phyloP scores from a whole-genome alignment of 805 yeast genomes.

The Wickerhamiella parazyma region DNA sequence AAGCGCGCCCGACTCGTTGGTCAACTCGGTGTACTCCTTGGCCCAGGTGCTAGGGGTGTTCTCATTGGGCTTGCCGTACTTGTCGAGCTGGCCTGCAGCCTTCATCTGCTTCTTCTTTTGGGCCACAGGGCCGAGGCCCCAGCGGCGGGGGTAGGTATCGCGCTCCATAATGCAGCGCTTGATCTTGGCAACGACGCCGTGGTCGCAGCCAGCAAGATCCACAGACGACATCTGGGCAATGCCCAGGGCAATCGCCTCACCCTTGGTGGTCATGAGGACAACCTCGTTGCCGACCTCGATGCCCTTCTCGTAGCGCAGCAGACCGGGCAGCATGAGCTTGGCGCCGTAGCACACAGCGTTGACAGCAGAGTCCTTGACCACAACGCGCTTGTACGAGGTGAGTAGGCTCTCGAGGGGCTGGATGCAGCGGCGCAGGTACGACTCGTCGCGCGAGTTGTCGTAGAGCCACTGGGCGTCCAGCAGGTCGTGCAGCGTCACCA shows the following conservation, averaged over 20 bases:
- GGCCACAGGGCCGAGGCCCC: slow-evolving; percentile 99
- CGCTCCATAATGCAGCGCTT: slow-evolving; percentile 99
- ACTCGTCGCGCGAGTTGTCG: slow-evolving; percentile 94
- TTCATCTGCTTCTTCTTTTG: slow-evolving; percentile 96
- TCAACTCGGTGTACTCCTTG: slow-evolving; percentile 55
- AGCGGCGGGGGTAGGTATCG: slow-evolving; percentile 97
- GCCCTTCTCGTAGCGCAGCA: slow-evolving; percentile 93
- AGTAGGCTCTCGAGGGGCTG: slow-evolving; percentile 90
- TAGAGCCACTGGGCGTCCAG: slow-evolving; percentile 97
- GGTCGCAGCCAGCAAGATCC: slow-evolving; percentile 92
- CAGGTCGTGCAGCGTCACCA: slow-evolving; percentile 94
- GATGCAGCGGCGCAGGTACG: slow-evolving; percentile 83
- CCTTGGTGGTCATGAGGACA: slow-evolving; percentile 95
- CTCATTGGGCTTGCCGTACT: slow-evolving; percentile 86
- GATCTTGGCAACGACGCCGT: slow-evolving; percentile 96
- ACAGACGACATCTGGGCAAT: slow-evolving; percentile 98
- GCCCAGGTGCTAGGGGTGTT: slow-evolving; percentile 92
- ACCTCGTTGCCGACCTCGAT: slow-evolving; percentile 96
- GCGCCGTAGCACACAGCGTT: slow-evolving; percentile 99
- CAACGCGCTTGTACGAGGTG: slow-evolving; percentile 92
- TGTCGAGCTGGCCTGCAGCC: slow-evolving; percentile 93
- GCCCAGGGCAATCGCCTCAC: slow-evolving; percentile 98
- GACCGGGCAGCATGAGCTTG: slow-evolving; percentile 96
- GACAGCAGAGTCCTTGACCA: slow-evolving; percentile 88
- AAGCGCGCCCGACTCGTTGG: slow-evolving; percentile 7